These are phyloP conservation scores for Forsythia suspensa DNA, from an alignment of 257 asterid genomes.

Conservation along the genomic window DNA sequence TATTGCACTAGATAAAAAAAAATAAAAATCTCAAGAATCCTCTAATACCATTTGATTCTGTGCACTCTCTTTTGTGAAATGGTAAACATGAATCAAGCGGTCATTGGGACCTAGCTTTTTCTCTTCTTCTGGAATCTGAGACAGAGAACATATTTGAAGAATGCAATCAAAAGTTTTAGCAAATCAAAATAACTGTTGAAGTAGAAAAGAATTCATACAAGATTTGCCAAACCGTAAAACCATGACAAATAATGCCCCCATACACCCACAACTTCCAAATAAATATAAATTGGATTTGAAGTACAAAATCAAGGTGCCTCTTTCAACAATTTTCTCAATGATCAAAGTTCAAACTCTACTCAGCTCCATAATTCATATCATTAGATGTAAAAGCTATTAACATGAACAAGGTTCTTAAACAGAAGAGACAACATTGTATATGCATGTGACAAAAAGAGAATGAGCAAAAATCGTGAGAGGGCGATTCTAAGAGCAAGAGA, in stretches of 20 bases:
- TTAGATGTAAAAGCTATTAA: slow-evolving; percentile 1
- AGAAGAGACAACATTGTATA: not conserved
- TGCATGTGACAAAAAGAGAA: slow-evolving; percentile 9
- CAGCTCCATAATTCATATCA: slow-evolving; percentile 7
- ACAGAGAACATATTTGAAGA: slow-evolving; percentile 9
- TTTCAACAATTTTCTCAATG: slow-evolving; percentile 10
- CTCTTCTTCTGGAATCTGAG: slow-evolving; percentile 90
- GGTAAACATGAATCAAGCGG: slow-evolving; percentile 83
- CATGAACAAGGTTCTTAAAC: not conserved
- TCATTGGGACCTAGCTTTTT: slow-evolving; percentile 78
- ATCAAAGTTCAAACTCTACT: slow-evolving; percentile 8
- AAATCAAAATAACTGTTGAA: not conserved
- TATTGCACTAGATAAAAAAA: not conserved
- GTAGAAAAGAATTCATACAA: not conserved
- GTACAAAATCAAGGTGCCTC: not conserved
- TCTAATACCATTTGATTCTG: slow-evolving; percentile 81
- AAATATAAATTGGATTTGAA: not conserved
- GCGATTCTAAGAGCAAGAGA: slow-evolving; percentile 11
- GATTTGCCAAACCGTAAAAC: not conserved
- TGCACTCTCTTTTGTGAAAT: slow-evolving; percentile 72
- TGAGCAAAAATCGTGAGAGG: slow-evolving; percentile 11
- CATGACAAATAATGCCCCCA: not conserved
- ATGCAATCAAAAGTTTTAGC: not conserved
- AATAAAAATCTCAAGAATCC: not conserved
- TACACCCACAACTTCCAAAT: not conserved